phyloP scores from a whole-genome alignment of 78 protist genomes.

The Dictyostelium intermedium region DNA sequence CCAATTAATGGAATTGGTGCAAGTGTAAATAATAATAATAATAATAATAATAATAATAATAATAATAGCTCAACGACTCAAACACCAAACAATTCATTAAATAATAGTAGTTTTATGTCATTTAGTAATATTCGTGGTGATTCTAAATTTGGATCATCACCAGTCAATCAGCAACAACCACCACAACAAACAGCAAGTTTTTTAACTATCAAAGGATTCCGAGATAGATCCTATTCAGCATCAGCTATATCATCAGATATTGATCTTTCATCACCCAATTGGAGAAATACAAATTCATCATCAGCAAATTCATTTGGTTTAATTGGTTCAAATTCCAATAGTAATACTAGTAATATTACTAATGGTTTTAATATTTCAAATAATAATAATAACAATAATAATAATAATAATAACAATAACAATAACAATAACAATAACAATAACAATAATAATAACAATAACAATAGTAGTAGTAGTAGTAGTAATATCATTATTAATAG shows the following conservation, averaged over 20 bases:
- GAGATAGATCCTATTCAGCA: slow-evolving; percentile 41
- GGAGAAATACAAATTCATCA: neutral
- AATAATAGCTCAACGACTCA: neutral
- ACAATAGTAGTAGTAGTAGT: neutral
- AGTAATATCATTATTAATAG: neutral
- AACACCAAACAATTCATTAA: neutral
- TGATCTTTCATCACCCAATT: slow-evolving; percentile 13
- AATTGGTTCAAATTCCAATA: slow-evolving; percentile 23
- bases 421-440: neutral
- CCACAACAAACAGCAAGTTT: slow-evolving; percentile 10
- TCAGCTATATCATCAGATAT: slow-evolving; percentile 13
- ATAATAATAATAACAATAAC: neutral
- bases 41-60: neutral
- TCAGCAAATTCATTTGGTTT: neutral
- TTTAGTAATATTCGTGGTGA: neutral
- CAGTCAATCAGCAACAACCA: neutral
- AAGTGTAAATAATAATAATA: neutral
- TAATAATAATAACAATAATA: neutral
- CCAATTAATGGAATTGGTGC: neutral
- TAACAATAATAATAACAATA: neutral
- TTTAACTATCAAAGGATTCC: neutral
- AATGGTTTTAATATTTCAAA: slow-evolving; percentile 17
- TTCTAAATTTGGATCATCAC: slow-evolving; percentile 36
- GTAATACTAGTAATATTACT: neutral
- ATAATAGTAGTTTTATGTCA: neutral